A percentile compares a stretch with the other conserved stretches of the same genome.
phyloP scores from a whole-genome alignment of 495 filamentous ascomycete species.

The Astrothelium subdiscretum region DNA sequence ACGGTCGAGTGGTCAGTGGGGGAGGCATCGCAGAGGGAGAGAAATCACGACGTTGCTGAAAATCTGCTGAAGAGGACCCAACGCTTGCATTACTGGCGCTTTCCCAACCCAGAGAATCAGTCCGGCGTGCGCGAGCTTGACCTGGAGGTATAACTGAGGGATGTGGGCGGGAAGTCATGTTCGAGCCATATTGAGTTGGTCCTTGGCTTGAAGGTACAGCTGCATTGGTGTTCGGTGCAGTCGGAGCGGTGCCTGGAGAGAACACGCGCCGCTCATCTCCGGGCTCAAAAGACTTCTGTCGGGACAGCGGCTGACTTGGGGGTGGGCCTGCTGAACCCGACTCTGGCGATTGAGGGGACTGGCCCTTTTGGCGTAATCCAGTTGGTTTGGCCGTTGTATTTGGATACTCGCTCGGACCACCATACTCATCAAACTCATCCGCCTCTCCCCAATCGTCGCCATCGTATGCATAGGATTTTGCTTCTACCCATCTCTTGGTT shows the following conservation, averaged over 20 bases:
- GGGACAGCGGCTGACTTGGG: not conserved
- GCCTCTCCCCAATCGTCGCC: slow-evolving; percentile 91
- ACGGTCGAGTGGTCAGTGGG: slow-evolving; percentile 25
- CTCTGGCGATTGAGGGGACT: not conserved
- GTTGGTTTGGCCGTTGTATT: slow-evolving; percentile 24
- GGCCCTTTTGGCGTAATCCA: slow-evolving; percentile 5
- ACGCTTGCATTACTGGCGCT: not conserved
- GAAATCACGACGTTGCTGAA: slow-evolving; percentile 23
- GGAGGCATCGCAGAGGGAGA: slow-evolving; percentile 30
- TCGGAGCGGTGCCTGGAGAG: slow-evolving; percentile 4
- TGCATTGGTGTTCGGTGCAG: not conserved
- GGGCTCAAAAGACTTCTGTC: slow-evolving; percentile 36
- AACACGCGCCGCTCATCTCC: slow-evolving; percentile 34
- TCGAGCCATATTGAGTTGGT: not conserved
- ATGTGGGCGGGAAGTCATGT: not conserved
- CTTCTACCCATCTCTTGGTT: slow-evolving; percentile 91
- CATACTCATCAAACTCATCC: slow-evolving; percentile 67
- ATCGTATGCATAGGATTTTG: slow-evolving; percentile 77
- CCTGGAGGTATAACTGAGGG: not conserved
- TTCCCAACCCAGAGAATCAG: not conserved
- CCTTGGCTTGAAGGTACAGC: not conserved
- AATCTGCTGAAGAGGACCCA: slow-evolving; percentile 10
- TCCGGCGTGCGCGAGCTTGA: not conserved
- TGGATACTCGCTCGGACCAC: slow-evolving; percentile 38
- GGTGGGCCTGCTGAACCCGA: not conserved